phyloP scores from a whole-genome alignment of 495 filamentous ascomycete species.

The Penicillium antarcticum region DNA sequence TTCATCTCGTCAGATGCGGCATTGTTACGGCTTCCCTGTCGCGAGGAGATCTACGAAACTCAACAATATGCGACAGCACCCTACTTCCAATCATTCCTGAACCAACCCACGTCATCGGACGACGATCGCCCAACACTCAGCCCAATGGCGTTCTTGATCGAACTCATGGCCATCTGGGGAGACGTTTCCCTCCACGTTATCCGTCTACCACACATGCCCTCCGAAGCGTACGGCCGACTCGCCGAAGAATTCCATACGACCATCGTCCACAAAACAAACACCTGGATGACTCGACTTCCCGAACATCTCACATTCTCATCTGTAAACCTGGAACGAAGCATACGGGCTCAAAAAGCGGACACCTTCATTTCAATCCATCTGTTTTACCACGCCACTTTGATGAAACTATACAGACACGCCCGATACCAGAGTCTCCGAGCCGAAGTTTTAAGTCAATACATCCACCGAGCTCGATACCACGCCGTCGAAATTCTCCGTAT shows the following conservation, averaged over 20 bases:
- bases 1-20: constrained; percentile 51
- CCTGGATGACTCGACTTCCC: constrained; percentile 46
- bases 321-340: constrained; percentile 48
- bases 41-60: constrained; percentile 54
- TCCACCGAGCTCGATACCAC: constrained; percentile 39
- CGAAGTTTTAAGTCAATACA: constrained; percentile 29
- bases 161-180: constrained; percentile 61
- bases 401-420: constrained; percentile 61
- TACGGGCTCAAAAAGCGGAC: constrained; percentile 43
- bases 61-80: constrained; percentile 50
- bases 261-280: constrained; percentile 46
- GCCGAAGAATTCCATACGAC: constrained; percentile 51
- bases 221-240: constrained; percentile 34
- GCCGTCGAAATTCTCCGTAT: constrained; percentile 42
- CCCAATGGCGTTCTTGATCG: constrained; percentile 57
- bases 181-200: constrained; percentile 59
- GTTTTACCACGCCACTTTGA: constrained; percentile 56
- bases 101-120: constrained; percentile 24
- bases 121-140: constrained; percentile 40
- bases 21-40: constrained; percentile 60
- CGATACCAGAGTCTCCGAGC: constrained; percentile 34
- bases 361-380: constrained; percentile 59
- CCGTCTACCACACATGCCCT: constrained; percentile 48
- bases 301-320: constrained; percentile 44
- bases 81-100: constrained; percentile 51